Evolutionary conservation across 2,329 filamentous ascomycete genomes (phyloP).

Genomic region (Dryadomyces quercivorus): DNA sequence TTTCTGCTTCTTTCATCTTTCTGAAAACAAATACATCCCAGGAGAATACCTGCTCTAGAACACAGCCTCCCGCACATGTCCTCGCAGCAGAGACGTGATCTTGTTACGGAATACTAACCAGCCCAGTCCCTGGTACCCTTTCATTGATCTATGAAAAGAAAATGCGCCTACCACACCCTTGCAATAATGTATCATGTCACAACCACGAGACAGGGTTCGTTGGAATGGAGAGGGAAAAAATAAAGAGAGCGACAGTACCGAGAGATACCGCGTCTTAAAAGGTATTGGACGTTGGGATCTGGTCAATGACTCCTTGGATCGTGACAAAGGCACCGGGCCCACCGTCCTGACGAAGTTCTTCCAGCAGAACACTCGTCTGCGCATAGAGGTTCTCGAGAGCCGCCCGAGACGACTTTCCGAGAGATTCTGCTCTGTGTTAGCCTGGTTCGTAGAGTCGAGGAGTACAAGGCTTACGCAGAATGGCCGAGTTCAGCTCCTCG

Average conservation of each 20-base stretch:
- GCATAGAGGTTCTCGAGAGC: conserved; percentile 76
- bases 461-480: conserved; percentile 49
- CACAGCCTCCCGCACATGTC: no score
- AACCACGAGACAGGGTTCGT: neutral
- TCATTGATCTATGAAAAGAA: neutral
- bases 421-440: conserved; percentile 49
- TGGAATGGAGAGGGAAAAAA: neutral
- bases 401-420: conserved; percentile 80
- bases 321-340: conserved; percentile 74
- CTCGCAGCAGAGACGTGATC: neutral
- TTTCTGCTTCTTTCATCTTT: no score
- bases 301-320: conserved; percentile 35
- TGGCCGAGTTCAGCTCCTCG: conserved; percentile 88
- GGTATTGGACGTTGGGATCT: conserved; percentile 22
- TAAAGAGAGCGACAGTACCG: no score
- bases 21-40: no score
- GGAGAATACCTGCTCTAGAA: neutral
- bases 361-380: conserved; percentile 77
- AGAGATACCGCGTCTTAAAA: neutral
- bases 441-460: conserved; percentile 8
- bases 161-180: neutral
- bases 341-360: conserved; percentile 67
- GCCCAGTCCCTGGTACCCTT: neutral
- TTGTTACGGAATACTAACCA: neutral
- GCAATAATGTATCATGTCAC: neutral